Base-by-base conservation (phyloP, 176 grass and related monocot genomes). In the Zoysia pacifica region DNA sequence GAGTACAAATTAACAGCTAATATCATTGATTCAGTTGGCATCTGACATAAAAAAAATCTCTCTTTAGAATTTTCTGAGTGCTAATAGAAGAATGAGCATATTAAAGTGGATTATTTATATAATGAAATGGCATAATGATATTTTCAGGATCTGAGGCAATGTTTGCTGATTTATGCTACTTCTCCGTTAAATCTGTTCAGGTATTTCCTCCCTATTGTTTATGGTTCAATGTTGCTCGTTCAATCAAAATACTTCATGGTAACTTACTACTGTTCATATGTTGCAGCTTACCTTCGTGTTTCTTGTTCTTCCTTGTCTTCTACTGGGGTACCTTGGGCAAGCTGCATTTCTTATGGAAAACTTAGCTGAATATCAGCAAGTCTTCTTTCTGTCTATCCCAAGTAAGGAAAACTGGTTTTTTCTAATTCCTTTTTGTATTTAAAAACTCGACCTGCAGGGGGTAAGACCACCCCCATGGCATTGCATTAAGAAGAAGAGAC, bases 131-230 rank as follows among this genome's bases (percentile, higher is more conserved):
- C 53, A 35, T 46, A 43, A 72, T 50, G 68, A 7, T 11, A 8
- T 68, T 81, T 84, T 91, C 90, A 99, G 96, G 96, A 65, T 95
- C 96, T 35, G 96, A 99, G 68, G 92, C 96, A 77, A 99, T 99
- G 96, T 99, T 99, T 95, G 96, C 96, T 36, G 92, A 99, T 88
- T 89, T 99, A 66, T 99, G 96, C 84, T 99, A 95, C 84, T 99
- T 95, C 85, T 99, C 96, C 74, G 92, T 95, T 77, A 93, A 81
- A 84, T 99, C 92, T 76, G 88, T 99, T 74, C 96, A 99, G 92
- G 96, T 92, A 93, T 56, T 60, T 45, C 35, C 50, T 50, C 15
- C 40, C 13, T 68, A 50, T 70, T 61, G 50, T 61, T 82, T 53
- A 53, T n/a, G 47, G 65, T 12, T 86, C 13, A 40, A 63, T 74